Conservation (phyloP, 169 alveolate species). For the Plasmodium relictum region DNA sequence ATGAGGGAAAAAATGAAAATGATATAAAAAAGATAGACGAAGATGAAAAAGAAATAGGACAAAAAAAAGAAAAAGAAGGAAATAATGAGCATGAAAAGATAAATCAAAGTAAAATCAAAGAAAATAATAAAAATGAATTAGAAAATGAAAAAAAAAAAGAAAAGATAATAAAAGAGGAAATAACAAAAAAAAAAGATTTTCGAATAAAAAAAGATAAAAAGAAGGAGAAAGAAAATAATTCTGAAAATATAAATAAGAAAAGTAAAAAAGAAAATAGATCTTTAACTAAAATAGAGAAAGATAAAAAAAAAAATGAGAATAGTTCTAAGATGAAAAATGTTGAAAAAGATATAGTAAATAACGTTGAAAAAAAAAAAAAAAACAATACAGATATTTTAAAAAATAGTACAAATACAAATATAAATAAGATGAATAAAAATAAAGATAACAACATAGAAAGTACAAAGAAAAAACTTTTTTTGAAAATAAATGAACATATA, state of each 20-base stretch:
- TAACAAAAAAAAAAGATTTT: neutral
- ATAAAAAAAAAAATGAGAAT: neutral
- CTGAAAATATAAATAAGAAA: neutral
- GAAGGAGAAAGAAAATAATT: neutral
- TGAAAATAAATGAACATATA: neutral
- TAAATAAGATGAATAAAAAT: conserved; percentile 3
- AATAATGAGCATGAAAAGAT: neutral
- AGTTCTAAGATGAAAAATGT: neutral
- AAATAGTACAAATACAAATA: neutral
- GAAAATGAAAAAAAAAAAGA: conserved; percentile 5
- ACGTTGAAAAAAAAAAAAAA: neutral
- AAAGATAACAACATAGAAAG: conserved; percentile 20
- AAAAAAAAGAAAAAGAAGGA: neutral
- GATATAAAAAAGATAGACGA: neutral
- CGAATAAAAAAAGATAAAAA: neutral
- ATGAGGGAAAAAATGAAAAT: neutral
- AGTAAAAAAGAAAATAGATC: neutral
- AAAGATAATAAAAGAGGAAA: conserved; percentile 3
- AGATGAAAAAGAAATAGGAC: neutral
- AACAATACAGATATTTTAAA: neutral
- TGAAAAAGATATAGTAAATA: neutral
- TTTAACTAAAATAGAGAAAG: neutral
- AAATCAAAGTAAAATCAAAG: neutral
- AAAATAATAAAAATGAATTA: neutral
- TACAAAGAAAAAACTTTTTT: neutral